phyloP scores from a whole-genome alignment of 140 eudicot genomes.

The Ambrosia hybrid region DNA sequence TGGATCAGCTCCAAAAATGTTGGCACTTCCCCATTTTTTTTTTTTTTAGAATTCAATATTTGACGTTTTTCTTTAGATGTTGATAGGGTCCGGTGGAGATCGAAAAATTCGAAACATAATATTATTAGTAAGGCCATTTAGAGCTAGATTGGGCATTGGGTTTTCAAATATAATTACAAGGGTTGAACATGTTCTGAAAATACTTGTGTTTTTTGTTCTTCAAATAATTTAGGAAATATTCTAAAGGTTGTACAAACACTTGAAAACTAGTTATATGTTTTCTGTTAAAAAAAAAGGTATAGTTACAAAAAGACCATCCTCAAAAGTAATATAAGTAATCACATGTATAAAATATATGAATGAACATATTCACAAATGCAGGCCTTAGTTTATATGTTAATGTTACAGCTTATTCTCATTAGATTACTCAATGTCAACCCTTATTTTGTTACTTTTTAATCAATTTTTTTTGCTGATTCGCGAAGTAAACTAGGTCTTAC shows the following conservation, averaged over 20 bases:
- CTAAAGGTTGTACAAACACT: neutral
- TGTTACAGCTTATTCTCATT: neutral
- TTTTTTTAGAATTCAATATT: neutral
- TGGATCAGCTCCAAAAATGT: neutral
- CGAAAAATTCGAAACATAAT: neutral
- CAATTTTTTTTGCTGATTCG: no score
- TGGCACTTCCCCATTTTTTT: neutral
- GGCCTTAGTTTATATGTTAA: neutral
- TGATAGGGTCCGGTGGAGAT: neutral
- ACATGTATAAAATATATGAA: neutral
- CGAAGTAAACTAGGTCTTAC: no score
- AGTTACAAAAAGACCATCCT: no score
- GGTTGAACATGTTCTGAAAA: neutral
- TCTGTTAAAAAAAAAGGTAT: no score
- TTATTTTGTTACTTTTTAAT: neutral
- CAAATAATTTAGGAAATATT: neutral
- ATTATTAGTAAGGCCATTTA: neutral
- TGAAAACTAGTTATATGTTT: neutral
- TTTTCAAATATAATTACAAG: no score
- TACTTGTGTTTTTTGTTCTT: neutral
- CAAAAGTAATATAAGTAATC: no score
- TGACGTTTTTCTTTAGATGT: neutral
- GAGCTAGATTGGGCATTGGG: neutral
- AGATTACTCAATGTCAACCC: neutral
- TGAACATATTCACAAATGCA: neutral